A percentile compares a stretch with the other conserved stretches of the same genome.
Conservation (phyloP, 1,139 yeast genomes). For the Meyerozyma elateridarum region DNA sequence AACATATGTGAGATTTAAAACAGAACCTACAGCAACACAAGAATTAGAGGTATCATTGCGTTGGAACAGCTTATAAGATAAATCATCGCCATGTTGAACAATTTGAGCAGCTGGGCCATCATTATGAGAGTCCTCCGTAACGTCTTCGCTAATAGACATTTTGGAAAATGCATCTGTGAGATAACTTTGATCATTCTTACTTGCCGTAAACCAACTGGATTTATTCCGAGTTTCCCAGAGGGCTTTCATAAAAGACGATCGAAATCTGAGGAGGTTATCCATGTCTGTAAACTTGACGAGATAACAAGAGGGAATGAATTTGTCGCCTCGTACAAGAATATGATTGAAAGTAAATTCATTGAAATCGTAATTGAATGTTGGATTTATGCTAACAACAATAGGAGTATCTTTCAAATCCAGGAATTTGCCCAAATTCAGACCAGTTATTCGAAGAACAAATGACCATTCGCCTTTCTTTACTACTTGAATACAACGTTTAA, state of each 20-base stretch:
- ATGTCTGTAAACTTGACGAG: constrained; percentile 48
- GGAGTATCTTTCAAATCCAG: too few species aligned
- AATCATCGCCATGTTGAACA: constrained; percentile 15
- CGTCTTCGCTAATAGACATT: constrained; percentile 25
- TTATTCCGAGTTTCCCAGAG: constrained; percentile 61
- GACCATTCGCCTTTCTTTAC: too few species aligned
- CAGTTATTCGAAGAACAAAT: too few species aligned
- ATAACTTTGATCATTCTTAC: constrained; percentile 17
- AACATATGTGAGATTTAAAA: constrained; percentile 70
- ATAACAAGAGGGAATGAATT: constrained; percentile 51
- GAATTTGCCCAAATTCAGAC: too few species aligned
- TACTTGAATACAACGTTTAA: too few species aligned
- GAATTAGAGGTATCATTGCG: constrained; percentile 31
- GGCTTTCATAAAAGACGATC: constrained; percentile 45
- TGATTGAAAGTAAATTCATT: constrained; percentile 65
- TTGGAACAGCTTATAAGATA: neutral
- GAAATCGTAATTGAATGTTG: constrained; percentile 58
- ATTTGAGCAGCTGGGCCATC: neutral
- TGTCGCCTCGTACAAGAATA: constrained; percentile 19
- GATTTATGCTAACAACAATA: constrained; percentile 61
- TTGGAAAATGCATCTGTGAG: constrained; percentile 35
- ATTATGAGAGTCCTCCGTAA: constrained; percentile 13
- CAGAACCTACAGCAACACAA: constrained; percentile 65
- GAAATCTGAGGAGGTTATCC: constrained; percentile 46
- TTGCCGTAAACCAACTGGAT: constrained; percentile 36